phyloP scores from a whole-genome alignment of 495 filamentous ascomycete species.

The Tuber melanosporum region DNA sequence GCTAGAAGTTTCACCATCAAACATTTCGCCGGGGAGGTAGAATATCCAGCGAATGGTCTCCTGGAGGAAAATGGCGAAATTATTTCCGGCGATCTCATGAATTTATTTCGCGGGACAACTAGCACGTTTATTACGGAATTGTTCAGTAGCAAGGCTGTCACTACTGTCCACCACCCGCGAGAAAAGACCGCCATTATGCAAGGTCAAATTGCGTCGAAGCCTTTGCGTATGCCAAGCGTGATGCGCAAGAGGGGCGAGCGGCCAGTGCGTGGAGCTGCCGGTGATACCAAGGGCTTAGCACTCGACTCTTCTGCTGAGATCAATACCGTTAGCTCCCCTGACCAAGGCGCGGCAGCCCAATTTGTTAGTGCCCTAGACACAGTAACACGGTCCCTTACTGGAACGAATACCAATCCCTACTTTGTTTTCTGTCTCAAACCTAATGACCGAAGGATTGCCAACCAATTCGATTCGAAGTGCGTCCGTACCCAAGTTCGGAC shows the following conservation, averaged over 20 bases:
- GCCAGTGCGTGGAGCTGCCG: slow-evolving; percentile 45
- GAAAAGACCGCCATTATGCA: slow-evolving; percentile 90
- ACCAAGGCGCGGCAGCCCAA: slow-evolving; percentile 85
- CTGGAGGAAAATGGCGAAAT: slow-evolving; percentile 93
- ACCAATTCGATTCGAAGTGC: slow-evolving; percentile 98
- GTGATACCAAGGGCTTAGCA: slow-evolving; percentile 26
- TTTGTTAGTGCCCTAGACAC: slow-evolving; percentile 85
- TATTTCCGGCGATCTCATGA: slow-evolving; percentile 92
- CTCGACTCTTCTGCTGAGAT: slow-evolving; percentile 39
- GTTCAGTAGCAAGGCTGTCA: slow-evolving; percentile 86
- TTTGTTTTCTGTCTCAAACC: slow-evolving; percentile 97
- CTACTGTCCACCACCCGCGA: slow-evolving; percentile 81
- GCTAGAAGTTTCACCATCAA: slow-evolving; percentile 73
- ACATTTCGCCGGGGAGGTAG: slow-evolving; percentile 95
- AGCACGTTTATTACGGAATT: slow-evolving; percentile 82
- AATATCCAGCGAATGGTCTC: slow-evolving; percentile 77
- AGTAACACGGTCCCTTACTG: slow-evolving; percentile 73
- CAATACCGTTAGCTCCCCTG: slow-evolving; percentile 43
- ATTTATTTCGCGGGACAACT: slow-evolving; percentile 78
- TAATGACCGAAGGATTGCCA: slow-evolving; percentile 93
- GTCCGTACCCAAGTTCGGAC: slow-evolving; percentile 91
- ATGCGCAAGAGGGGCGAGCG: slow-evolving; percentile 63
- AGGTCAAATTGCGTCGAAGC: slow-evolving; percentile 90
- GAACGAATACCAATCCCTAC: slow-evolving; percentile 78
- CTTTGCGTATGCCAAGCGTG: slow-evolving; percentile 84